phyloP scores from a whole-genome alignment of 495 filamentous ascomycete species.

The Podospora fimiseda region DNA sequence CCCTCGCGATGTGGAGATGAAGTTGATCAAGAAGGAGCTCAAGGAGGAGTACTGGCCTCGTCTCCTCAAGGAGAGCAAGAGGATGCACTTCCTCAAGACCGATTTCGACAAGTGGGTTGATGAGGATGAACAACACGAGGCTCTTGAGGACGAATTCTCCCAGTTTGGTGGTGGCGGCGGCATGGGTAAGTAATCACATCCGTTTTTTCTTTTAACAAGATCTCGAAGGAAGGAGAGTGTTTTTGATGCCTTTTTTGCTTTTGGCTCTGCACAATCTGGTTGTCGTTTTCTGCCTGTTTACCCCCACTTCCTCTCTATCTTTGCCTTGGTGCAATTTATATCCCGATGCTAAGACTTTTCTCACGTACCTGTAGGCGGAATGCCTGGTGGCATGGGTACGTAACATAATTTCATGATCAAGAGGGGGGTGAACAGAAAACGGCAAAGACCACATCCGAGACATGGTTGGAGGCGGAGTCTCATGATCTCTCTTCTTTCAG shows the following conservation, averaged over 20 bases:
- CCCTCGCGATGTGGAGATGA: conserved; percentile 75
- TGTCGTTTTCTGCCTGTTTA: background rate
- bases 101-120: conserved; percentile 99
- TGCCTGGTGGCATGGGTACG: conserved; percentile 46
- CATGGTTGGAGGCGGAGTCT: background rate
- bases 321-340: background rate
- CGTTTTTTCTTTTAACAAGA: background rate
- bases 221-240: background rate
- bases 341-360: conserved; percentile 4
- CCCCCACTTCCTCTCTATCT: background rate
- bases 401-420: conserved; percentile 11
- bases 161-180: conserved; percentile 50
- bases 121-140: conserved; percentile 96
- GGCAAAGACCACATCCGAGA: conserved; percentile 3
- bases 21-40: conserved; percentile 93
- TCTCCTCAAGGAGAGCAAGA: conserved; percentile 81
- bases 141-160: conserved; percentile 74
- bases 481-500: no score
- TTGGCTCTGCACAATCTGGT: background rate
- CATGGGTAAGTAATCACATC: conserved; percentile 44
- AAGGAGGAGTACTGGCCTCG: conserved; percentile 91
- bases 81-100: conserved; percentile 94
- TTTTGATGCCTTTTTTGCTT: no score
- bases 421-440: background rate
- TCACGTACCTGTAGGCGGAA: conserved; percentile 28